These are phyloP conservation scores for Lactuca saligna DNA, from an alignment of 129 eudicot species.

Conservation along the genomic window DNA sequence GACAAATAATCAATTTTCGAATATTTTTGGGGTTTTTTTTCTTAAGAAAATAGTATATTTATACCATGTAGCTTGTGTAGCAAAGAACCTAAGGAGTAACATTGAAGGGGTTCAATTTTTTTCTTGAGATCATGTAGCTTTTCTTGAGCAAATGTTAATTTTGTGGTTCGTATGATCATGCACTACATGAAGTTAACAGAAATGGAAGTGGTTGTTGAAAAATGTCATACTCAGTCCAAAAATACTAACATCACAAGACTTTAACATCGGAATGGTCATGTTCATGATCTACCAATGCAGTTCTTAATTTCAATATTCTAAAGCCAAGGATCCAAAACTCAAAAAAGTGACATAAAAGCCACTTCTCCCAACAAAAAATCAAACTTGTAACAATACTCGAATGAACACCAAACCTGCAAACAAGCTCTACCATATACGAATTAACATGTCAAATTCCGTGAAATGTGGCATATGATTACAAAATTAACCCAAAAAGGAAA, in stretches of 20 bases:
- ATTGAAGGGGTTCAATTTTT: conserved; percentile 60
- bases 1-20: neutral
- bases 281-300: conserved; percentile 5
- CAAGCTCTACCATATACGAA: conserved; percentile 11
- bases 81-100: conserved; percentile 67
- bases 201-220: conserved; percentile 9
- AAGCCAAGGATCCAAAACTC: neutral
- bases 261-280: conserved; percentile 7
- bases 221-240: conserved; percentile 17
- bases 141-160: conserved; percentile 87
- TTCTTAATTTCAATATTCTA: conserved; percentile 14
- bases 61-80: conserved; percentile 80
- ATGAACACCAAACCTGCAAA: neutral
- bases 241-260: conserved; percentile 30
- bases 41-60: neutral
- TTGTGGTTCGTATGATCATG: conserved; percentile 78
- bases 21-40: too few species aligned
- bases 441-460: conserved; percentile 2
- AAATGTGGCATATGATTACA: conserved; percentile 13
- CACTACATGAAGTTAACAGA: conserved; percentile 13
- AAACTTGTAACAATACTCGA: conserved; percentile 19
- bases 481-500: neutral
- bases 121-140: conserved; percentile 59
- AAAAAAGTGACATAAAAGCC: neutral
- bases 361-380: neutral